Conservation (phyloP, 495 filamentous ascomycete species). For the Aspergillus diversus region DNA sequence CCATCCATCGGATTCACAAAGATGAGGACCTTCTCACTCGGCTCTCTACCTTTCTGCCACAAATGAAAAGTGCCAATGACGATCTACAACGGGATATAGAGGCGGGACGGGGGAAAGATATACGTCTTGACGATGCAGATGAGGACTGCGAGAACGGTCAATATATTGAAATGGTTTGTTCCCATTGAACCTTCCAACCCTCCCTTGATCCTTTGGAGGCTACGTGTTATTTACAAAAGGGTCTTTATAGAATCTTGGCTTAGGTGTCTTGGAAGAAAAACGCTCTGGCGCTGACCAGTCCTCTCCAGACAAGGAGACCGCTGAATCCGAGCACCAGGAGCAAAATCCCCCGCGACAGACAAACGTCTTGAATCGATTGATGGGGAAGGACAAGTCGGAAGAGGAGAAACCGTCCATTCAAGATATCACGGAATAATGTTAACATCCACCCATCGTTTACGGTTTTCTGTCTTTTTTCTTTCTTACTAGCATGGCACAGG, state of each 20-base stretch:
- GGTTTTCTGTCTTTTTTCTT: not conserved
- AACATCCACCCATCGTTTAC: not conserved
- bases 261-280: constrained; percentile 57
- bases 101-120: constrained; percentile 38
- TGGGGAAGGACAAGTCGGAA: constrained; percentile 39
- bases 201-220: not conserved
- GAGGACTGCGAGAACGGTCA: constrained; percentile 33
- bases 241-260: constrained; percentile 48
- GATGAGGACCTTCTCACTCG: constrained; percentile 41
- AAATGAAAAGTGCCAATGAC: constrained; percentile 54
- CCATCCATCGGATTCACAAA: constrained; percentile 35
- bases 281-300: constrained; percentile 26
- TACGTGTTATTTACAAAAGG: not conserved
- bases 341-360: constrained; percentile 29
- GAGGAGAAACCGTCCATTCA: constrained; percentile 48
- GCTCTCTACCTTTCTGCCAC: constrained; percentile 49
- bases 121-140: constrained; percentile 42
- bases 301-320: constrained; percentile 23
- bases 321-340: constrained; percentile 1
- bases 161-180: constrained; percentile 58
- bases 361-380: constrained; percentile 43
- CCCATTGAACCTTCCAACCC: constrained; percentile 3
- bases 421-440: constrained; percentile 39
- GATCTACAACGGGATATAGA: constrained; percentile 46
- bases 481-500: constrained; percentile 15